Base-by-base conservation (phyloP, 371 early-diverging fungal species). In the Batkoa obscura region DNA sequence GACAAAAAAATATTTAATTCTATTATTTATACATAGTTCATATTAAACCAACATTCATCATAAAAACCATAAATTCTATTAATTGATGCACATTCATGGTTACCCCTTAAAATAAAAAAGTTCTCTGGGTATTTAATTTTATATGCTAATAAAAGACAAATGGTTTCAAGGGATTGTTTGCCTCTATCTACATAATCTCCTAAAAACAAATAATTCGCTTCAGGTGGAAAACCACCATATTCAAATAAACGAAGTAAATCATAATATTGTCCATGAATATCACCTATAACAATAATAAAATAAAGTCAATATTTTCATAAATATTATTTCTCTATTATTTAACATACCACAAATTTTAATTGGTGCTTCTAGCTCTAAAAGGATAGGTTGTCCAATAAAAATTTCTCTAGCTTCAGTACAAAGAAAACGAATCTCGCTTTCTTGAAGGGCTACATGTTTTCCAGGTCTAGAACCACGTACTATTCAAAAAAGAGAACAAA, bases 171-270 rank as follows among this genome's bases (percentile, higher is more conserved):
- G 59, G 84, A 83, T 69, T 94, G 91, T 68, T 92, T 93, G 38
- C 99, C 99, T 54, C 99, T 79, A 70, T 98, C 95, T 1, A 98
- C 99, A 72, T 99, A 99, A 67, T 99, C 99, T n/a, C 97, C 96
- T 50, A 98, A 67, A 62, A 98, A 94, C 52, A 98, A 69, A 63
- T 89, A 96, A 74, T 88, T 94, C 64, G 83, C 75, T 48, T 69
- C 73, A 1, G 84, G 97, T 58, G 85, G 98, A 70, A 81, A 93
- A 12, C 87, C 98, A 67, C 83, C 85, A 82, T 78, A 81, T 66
- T 87, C 94, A 68, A 91, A 98, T 41, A 94, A 66, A 52, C 88
- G 76, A 62, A 91, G 69, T 53, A 95, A 72, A 66, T 94, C 97
- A 2, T 81, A 72, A 63, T 80, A 84, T 76, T 96, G 97, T 17